Percentiles rank a stretch among this genome's conserved stretches.
These are phyloP conservation scores for Musa beccarii DNA, from an alignment of 176 grass and related monocot species.

Conservation along the genomic window DNA sequence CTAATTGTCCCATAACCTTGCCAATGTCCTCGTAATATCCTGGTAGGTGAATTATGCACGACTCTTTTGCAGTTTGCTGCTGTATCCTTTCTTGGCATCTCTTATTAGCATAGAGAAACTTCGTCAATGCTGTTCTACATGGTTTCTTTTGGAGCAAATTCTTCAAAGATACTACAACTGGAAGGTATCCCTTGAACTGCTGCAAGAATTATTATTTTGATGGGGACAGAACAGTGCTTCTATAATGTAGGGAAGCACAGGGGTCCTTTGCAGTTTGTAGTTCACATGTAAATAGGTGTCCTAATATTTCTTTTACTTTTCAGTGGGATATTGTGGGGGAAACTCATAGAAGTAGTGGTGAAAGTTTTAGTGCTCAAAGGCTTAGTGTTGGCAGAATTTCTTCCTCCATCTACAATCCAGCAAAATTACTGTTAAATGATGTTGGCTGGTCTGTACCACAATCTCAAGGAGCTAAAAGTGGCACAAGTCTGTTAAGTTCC, in stretches of 20 bases:
- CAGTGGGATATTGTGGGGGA: slow-evolving; percentile 58
- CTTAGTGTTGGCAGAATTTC: slow-evolving; percentile 30
- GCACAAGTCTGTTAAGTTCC: slow-evolving; percentile 28
- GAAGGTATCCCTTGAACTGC: slow-evolving; percentile 44
- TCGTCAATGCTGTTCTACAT: slow-evolving; percentile 62
- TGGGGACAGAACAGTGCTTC: neutral
- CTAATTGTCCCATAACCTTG: neutral
- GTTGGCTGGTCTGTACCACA: slow-evolving; percentile 57
- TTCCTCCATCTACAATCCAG: slow-evolving; percentile 40
- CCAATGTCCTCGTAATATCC: neutral
- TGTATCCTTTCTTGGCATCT: slow-evolving; percentile 87
- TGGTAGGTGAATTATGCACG: neutral
- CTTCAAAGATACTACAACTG: slow-evolving; percentile 75
- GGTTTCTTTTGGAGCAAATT: slow-evolving; percentile 93
- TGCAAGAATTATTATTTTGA: neutral
- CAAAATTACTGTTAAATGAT: slow-evolving; percentile 55
- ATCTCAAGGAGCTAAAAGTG: slow-evolving; percentile 53
- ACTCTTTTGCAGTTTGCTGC: slow-evolving; percentile 39
- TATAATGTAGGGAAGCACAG: neutral
- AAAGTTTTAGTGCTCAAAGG: slow-evolving; percentile 46
- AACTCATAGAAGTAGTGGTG: slow-evolving; percentile 32
- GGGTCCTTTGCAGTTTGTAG: neutral
- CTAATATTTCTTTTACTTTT: slow-evolving; percentile 17
- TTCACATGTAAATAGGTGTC: neutral
- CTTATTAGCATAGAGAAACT: slow-evolving; percentile 85